These are phyloP conservation scores for Neonectria neomacrospora DNA, from an alignment of 2,329 filamentous ascomycete species.

Conservation along the genomic window DNA sequence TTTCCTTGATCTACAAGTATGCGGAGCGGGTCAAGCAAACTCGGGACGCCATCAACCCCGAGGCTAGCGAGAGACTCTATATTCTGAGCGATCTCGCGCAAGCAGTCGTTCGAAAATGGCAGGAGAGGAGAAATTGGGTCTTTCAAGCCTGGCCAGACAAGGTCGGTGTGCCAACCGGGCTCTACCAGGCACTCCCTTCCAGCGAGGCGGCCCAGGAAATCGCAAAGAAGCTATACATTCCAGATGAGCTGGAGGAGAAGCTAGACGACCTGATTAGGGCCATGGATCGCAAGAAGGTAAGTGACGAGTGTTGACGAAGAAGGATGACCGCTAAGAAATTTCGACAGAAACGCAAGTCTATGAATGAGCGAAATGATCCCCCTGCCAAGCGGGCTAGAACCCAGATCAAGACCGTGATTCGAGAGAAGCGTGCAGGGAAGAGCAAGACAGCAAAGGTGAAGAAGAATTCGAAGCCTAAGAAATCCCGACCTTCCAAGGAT, in stretches of 20 bases:
- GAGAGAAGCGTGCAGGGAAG: slow-evolving; percentile 51
- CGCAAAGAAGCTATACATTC: slow-evolving; percentile 85
- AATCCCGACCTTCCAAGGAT: slow-evolving; percentile 44
- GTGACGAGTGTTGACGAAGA: slow-evolving; percentile 24
- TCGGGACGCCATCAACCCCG: slow-evolving; percentile 77
- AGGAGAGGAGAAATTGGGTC: slow-evolving; percentile 85
- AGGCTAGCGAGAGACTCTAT: slow-evolving; percentile 80
- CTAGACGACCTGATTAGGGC: slow-evolving; percentile 75
- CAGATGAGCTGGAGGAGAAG: slow-evolving; percentile 78
- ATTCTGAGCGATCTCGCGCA: slow-evolving; percentile 89
- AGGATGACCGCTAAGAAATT: slow-evolving; percentile 39
- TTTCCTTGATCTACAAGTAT: slow-evolving; percentile 90
- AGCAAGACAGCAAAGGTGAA: slow-evolving; percentile 50
- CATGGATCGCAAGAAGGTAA: slow-evolving; percentile 78
- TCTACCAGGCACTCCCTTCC: slow-evolving; percentile 80
- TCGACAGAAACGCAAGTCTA: slow-evolving; percentile 66
- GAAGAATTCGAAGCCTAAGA: slow-evolving; percentile 50
- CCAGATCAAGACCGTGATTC: slow-evolving; percentile 51
- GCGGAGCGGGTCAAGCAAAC: slow-evolving; percentile 94
- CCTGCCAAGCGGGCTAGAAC: slow-evolving; percentile 52
- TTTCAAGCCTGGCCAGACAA: slow-evolving; percentile 87
- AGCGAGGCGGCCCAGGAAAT: slow-evolving; percentile 86
- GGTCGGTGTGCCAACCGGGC: slow-evolving; percentile 79
- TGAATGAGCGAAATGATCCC: slow-evolving; percentile 60
- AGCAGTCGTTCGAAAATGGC: slow-evolving; percentile 83